Evolutionary conservation across 2,329 filamentous ascomycete genomes (phyloP), one percentile per base, ranked within the genome.

Genomic region (Pyricularia grisea): DNA sequence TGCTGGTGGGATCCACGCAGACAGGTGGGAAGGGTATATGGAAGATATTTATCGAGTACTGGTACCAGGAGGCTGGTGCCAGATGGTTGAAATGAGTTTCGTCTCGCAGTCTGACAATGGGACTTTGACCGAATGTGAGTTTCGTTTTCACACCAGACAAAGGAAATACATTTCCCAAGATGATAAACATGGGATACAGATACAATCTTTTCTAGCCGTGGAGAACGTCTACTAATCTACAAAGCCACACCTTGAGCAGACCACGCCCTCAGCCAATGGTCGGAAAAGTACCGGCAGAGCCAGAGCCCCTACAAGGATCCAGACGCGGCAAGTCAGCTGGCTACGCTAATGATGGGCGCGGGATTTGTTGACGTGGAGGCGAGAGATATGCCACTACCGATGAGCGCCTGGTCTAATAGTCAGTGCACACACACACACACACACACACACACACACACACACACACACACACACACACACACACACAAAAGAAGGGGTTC

Each of bases 61-160:
- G 71, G 90, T 87, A 67, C 90, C 88, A 6, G 90, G 89, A 2
- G 93, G 94, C 1, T 97, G 93, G 92, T 85, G 91, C 70, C 93
- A 97, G 75, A 89, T 97, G 85, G 87, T 92, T n/a, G 94, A 97
- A 76, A 86, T 94, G 74, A 93, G 96, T 75, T 90, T 90, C 77
- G 92, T 93, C 72, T 88, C 92, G 30, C 94, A 97, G 77, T 97
- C 92, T 0, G 88, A 94, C 73, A 96, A 92, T 74, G 93, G 93
- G 5, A 88, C 87, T n/a, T 80, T 95, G 73, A 89, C 87, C 12
- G 84, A 89, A 67, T 83, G 87, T 84, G 75, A 77, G 83, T 73
- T 36, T 6, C 30, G n/a, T 67, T 1, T 50, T 0, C 12, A 42
- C 2, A 50, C 23, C 33, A 14, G 33, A 12, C 12, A 12, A 1